Conservation (phyloP, 352 stramenopile genomes). For the Pythium chondricola region DNA sequence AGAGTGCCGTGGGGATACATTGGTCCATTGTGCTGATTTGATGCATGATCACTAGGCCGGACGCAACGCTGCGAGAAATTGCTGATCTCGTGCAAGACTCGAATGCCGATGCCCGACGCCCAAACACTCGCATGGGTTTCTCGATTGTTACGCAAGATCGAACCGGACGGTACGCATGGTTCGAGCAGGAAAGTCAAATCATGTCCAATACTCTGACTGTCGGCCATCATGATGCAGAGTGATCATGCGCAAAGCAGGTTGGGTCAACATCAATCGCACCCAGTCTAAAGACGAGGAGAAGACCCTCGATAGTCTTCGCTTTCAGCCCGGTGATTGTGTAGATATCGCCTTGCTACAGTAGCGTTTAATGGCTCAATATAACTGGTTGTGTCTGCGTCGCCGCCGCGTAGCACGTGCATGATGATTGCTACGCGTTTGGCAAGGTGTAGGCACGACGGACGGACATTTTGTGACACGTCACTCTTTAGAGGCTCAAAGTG, state of each 20-base stretch:
- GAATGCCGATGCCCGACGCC: slow-evolving; percentile 44
- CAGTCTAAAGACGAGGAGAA: slow-evolving; percentile 54
- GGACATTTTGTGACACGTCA: too few relatives aligned
- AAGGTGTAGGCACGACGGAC: too few relatives aligned
- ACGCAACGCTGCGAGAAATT: slow-evolving; percentile 66
- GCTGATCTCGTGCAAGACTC: slow-evolving; percentile 64
- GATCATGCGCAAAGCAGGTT: slow-evolving; percentile 54
- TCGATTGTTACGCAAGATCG: slow-evolving; percentile 51
- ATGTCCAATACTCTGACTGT: too few relatives aligned
- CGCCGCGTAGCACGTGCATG: too few relatives aligned
- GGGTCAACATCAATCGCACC: slow-evolving; percentile 45
- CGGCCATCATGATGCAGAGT: slow-evolving; percentile 15
- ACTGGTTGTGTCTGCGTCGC: too few relatives aligned
- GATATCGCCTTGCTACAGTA: slow-evolving; percentile 36
- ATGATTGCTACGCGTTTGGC: too few relatives aligned
- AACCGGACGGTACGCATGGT: slow-evolving; percentile 37
- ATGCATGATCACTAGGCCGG: slow-evolving; percentile 40
- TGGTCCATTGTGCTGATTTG: too few relatives aligned
- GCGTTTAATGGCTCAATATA: too few relatives aligned
- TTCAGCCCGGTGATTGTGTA: slow-evolving; percentile 57
- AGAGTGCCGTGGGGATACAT: too few relatives aligned
- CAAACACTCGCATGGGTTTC: slow-evolving; percentile 49
- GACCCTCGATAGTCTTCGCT: slow-evolving; percentile 52
- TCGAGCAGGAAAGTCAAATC: too few relatives aligned
- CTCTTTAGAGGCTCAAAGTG: too few relatives aligned